These are phyloP conservation scores for Coleophoma eucalyptorum DNA, from an alignment of 2,329 filamentous ascomycete genomes.

Conservation along the genomic window DNA sequence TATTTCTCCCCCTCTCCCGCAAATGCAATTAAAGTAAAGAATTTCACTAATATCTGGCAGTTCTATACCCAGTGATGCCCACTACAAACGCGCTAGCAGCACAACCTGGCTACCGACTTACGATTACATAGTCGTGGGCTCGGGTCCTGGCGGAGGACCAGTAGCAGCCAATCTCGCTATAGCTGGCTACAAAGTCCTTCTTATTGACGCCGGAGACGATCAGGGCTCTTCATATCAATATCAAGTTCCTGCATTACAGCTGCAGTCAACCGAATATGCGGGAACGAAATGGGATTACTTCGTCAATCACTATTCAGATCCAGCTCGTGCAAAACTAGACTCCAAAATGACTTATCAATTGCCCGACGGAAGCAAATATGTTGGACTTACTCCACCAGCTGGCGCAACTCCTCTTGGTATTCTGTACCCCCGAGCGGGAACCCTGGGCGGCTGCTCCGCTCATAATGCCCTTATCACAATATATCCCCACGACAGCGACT, in stretches of 20 bases:
- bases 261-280: slow-evolving; percentile 39
- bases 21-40: no score
- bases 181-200: slow-evolving; percentile 45
- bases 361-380: slow-evolving; percentile 12
- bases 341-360: slow-evolving; percentile 34
- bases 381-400: slow-evolving; percentile 26
- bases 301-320: slow-evolving; percentile 45
- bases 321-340: slow-evolving; percentile 38
- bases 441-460: slow-evolving; percentile 32
- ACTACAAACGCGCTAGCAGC: no score
- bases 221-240: slow-evolving; percentile 36
- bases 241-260: slow-evolving; percentile 41
- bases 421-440: slow-evolving; percentile 33
- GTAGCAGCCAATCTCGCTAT: slow-evolving; percentile 46
- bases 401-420: slow-evolving; percentile 30
- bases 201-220: slow-evolving; percentile 51
- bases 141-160: slow-evolving; percentile 47
- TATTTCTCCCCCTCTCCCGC: no score
- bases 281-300: slow-evolving; percentile 50
- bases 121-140: slow-evolving; percentile 52
- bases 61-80: no score
- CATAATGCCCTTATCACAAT: slow-evolving; percentile 34
- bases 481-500: slow-evolving; percentile 37
- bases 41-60: no score
- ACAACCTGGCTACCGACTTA: slow-evolving; percentile 23